phyloP scores from a whole-genome alignment of 208 protist genomes.

The Histomonas meleagridis region DNA sequence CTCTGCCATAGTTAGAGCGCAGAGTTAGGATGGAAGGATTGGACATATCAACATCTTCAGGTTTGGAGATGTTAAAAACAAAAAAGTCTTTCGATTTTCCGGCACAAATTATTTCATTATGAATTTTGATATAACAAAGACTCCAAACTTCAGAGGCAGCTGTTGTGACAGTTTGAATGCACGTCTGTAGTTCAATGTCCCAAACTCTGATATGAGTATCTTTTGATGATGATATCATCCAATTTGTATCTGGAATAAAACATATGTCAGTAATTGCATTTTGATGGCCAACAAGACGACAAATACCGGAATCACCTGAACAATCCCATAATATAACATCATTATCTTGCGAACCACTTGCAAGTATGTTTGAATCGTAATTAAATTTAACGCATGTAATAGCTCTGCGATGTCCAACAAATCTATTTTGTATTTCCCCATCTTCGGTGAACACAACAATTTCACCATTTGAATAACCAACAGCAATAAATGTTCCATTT shows the following conservation, averaged over 20 bases:
- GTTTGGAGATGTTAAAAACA: not conserved
- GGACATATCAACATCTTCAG: not conserved
- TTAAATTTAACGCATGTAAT: slow-evolving; percentile 58
- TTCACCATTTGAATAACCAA: slow-evolving; percentile 56
- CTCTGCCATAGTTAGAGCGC: not conserved
- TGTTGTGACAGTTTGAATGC: slow-evolving; percentile 62
- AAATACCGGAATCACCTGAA: slow-evolving; percentile 56
- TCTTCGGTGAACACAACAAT: slow-evolving; percentile 58
- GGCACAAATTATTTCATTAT: not conserved
- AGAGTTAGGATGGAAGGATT: not conserved
- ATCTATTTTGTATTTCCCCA: slow-evolving; percentile 31
- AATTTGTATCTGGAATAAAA: slow-evolving; percentile 46
- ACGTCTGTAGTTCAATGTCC: slow-evolving; percentile 64
- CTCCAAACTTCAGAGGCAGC: slow-evolving; percentile 43
- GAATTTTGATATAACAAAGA: not conserved
- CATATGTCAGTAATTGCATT: slow-evolving; percentile 54
- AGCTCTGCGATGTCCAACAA: slow-evolving; percentile 58
- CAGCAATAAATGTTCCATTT: not conserved
- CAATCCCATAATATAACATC: slow-evolving; percentile 94
- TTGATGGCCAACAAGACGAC: slow-evolving; percentile 60
- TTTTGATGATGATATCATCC: slow-evolving; percentile 54
- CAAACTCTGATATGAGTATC: slow-evolving; percentile 61
- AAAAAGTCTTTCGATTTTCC: not conserved
- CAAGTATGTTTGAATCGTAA: slow-evolving; percentile 51
- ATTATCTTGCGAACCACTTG: slow-evolving; percentile 78